Base-by-base conservation (phyloP, 2,329 filamentous ascomycete genomes). In the Scedosporium aurantiacum region DNA sequence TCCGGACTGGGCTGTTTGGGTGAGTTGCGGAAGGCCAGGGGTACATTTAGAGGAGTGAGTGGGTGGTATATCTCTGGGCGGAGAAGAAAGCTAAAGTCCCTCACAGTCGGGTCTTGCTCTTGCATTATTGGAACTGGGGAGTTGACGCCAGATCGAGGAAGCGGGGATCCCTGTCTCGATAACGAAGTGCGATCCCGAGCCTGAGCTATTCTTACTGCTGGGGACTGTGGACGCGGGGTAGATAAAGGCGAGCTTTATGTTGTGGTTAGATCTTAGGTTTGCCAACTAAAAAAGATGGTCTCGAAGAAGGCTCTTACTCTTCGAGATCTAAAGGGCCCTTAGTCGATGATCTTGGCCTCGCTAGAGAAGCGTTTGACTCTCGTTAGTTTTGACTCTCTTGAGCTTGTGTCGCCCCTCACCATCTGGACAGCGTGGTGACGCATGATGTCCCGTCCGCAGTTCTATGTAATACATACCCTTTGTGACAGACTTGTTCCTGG, bases 41-140 rank as follows among this genome's bases (percentile, higher is more conserved):
- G 83, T 12, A 86, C 73, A 64, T 80, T 78, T 54, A 84, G 79
- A 16, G 81, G 82, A 0, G 88, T 86, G 25, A 97, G 78, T 1
- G 88, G 85, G 70, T 96, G 92, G 76, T 93, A 97, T 61, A 92
- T 87, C 65, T 90, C 84, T 2, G 90, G 86, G 21, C 87, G 84
- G 10, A 94, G 82, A 55, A 97, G 84, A 71, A 88, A 93, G 18
- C 86, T 84, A 66, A 96, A 89, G 75, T 96, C 88, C 68, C 89
- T 88, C 16, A 32, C 23, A 10, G 28, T 58, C 37, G 8, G 27
- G 45, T n/a, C 54, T 63, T 62, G 8, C 32, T 37, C 32, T 10
- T 37, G 32, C 32, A 37, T 21, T 18, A 23, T 14, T 25, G 61
- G 45, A 27, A 55, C 56, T 43, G 63, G 61, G 27, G 61, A 64